A percentile compares a stretch with the other conserved stretches of the same genome.
Evolutionary conservation across 2,329 filamentous ascomycete species (phyloP).

Genomic region (Parastagonospora avenae): DNA sequence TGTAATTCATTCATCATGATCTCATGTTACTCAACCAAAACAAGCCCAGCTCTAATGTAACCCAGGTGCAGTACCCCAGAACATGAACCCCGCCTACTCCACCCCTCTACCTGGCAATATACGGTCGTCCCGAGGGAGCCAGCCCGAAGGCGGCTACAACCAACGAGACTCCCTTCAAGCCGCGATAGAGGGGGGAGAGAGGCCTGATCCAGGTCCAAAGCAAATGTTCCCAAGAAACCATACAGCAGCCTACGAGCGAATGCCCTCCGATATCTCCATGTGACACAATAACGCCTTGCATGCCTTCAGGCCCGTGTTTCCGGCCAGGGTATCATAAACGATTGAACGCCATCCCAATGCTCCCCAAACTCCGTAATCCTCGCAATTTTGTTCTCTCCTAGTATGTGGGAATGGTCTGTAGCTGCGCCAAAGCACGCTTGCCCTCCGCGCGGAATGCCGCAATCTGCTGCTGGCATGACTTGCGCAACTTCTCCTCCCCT

Average conservation of each 20-base stretch:
- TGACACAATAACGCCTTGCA: background rate
- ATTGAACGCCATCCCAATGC: conserved; percentile 15
- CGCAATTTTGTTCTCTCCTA: conserved; percentile 8
- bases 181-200: conserved; percentile 7
- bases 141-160: conserved; percentile 28
- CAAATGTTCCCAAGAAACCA: background rate
- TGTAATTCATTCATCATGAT: conserved; percentile 1
- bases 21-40: conserved; percentile 6
- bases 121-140: conserved; percentile 21
- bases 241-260: conserved; percentile 1
- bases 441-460: conserved; percentile 83
- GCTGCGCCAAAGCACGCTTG: conserved; percentile 72
- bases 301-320: conserved; percentile 4
- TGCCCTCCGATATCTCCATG: background rate
- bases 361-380: conserved; percentile 5
- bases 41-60: too few species aligned
- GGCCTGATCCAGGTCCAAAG: conserved; percentile 4
- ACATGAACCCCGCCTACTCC: conserved; percentile 5
- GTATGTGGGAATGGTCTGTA: conserved; percentile 61
- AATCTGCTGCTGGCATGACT: conserved; percentile 84
- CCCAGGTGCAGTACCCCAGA: background rate
- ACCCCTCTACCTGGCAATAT: conserved; percentile 21
- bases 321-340: conserved; percentile 30
- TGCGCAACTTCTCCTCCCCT: conserved; percentile 78
- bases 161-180: conserved; percentile 22